phyloP scores from a whole-genome alignment of 768 basidiomycete genomes.

The Dacryopinax spathularia region DNA sequence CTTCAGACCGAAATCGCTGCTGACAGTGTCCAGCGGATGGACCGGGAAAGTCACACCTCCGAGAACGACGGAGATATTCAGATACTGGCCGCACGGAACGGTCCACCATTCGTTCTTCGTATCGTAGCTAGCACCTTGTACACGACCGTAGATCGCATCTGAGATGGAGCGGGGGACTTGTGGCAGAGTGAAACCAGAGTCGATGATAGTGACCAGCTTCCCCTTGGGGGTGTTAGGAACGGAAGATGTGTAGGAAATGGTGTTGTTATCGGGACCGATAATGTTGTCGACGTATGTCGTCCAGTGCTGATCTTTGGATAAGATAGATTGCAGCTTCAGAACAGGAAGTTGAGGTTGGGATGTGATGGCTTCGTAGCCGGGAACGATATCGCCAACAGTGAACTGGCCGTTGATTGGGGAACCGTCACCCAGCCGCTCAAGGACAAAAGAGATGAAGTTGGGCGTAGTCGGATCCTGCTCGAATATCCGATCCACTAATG shows the following conservation, averaged over 20 bases:
- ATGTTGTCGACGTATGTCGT: conserved; percentile 51
- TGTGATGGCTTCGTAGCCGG: conserved; percentile 47
- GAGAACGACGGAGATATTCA: conserved; percentile 59
- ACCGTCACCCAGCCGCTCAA: conserved; percentile 42
- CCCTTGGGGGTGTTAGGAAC: conserved; percentile 52
- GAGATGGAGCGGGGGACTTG: conserved; percentile 55
- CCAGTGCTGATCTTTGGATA: conserved; percentile 54
- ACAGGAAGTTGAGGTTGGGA: conserved; percentile 48
- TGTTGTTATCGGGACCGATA: conserved; percentile 60
- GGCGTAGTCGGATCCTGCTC: conserved; percentile 37
- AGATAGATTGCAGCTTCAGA: conserved; percentile 28
- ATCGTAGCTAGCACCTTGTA: conserved; percentile 57
- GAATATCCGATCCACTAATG: conserved; percentile 52
- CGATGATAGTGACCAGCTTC: conserved; percentile 52
- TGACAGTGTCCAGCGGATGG: conserved; percentile 55
- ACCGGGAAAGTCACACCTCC: conserved; percentile 54
- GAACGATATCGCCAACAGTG: conserved; percentile 49
- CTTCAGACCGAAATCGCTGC: conserved; percentile 37
- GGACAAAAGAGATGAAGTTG: conserved; percentile 56
- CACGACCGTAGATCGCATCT: conserved; percentile 68
- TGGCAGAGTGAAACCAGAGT: conserved; percentile 37
- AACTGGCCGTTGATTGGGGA: conserved; percentile 43
- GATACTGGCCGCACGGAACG: conserved; percentile 56
- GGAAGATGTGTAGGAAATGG: conserved; percentile 47
- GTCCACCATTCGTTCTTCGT: conserved; percentile 44